Percentiles rank a stretch among this genome's conserved stretches.
Evolutionary conservation across 202 grass and related monocot genomes (phyloP).

Genomic region (Hordeum pubiflorum): DNA sequence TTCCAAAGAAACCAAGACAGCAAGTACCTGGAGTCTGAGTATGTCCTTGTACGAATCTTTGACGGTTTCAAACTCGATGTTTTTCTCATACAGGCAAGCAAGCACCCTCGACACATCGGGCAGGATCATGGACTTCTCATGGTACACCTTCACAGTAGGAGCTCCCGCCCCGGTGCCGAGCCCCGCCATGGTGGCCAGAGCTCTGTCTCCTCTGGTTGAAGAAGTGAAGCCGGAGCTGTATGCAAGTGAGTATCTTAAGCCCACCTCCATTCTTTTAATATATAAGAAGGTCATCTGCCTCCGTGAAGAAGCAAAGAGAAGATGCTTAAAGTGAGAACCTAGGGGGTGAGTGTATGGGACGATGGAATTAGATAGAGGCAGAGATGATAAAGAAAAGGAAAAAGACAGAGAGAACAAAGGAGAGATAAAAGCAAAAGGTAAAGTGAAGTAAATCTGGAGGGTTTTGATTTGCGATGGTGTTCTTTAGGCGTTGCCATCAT

Average conservation of each 20-base stretch:
- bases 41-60: constrained; percentile 42
- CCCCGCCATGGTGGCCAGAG: constrained; percentile 32
- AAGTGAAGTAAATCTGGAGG: constrained; percentile 14
- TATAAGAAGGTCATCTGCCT: constrained; percentile 42
- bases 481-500: not conserved
- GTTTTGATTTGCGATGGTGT: not conserved
- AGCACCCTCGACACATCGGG: constrained; percentile 82
- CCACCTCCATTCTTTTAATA: constrained; percentile 10
- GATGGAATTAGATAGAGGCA: constrained; percentile 3
- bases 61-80: constrained; percentile 39
- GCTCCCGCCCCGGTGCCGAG: constrained; percentile 20
- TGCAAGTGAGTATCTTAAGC: constrained; percentile 9
- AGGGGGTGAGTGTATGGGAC: not conserved
- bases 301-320: constrained; percentile 65
- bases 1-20: not conserved
- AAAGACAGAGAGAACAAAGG: constrained; percentile 19
- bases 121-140: constrained; percentile 55
- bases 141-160: constrained; percentile 55
- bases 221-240: not conserved
- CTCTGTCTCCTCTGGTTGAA: constrained; percentile 25
- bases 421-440: constrained; percentile 35
- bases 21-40: constrained; percentile 76
- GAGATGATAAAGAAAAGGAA: constrained; percentile 32
- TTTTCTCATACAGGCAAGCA: constrained; percentile 81
- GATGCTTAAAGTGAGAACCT: constrained; percentile 53